Conservation (phyloP, 768 basidiomycete genomes). For the Neoboletus subvelutipes region DNA sequence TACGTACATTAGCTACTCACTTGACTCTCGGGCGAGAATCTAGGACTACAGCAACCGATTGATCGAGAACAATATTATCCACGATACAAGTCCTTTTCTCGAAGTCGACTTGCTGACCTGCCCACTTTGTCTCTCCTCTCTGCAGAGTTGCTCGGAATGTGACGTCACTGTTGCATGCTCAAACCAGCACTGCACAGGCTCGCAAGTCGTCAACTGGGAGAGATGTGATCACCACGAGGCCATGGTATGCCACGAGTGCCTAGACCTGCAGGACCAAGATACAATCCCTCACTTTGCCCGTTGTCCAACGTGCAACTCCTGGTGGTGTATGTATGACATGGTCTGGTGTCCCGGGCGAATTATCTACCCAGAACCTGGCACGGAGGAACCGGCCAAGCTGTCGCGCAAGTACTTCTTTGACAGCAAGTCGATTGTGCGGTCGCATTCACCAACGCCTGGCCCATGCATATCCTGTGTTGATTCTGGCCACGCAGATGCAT, state of each 20-base stretch:
- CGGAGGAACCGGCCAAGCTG: background rate
- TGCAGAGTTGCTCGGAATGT: background rate
- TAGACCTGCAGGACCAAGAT: background rate
- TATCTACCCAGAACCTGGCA: background rate
- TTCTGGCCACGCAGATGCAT: background rate
- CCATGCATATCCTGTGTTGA: background rate
- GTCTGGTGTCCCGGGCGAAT: background rate
- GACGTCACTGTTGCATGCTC: background rate
- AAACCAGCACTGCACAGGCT: background rate
- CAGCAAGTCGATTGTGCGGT: background rate
- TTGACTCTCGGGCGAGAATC: background rate
- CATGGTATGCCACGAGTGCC: background rate
- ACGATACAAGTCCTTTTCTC: background rate
- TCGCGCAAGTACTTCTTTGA: fast-evolving
- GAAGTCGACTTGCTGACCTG: slow-evolving; percentile 3
- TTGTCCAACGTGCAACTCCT: background rate
- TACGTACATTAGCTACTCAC: background rate
- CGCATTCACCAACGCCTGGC: background rate
- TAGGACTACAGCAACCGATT: background rate
- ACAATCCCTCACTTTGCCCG: background rate
- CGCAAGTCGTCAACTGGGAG: background rate
- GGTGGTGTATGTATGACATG: background rate
- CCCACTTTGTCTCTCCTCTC: background rate
- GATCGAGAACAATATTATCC: background rate
- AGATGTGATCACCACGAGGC: background rate